A percentile compares a stretch with the other conserved stretches of the same genome.
Evolutionary conservation across 2,329 filamentous ascomycete genomes (phyloP).

Genomic region (Emmonsiellopsis sp.): DNA sequence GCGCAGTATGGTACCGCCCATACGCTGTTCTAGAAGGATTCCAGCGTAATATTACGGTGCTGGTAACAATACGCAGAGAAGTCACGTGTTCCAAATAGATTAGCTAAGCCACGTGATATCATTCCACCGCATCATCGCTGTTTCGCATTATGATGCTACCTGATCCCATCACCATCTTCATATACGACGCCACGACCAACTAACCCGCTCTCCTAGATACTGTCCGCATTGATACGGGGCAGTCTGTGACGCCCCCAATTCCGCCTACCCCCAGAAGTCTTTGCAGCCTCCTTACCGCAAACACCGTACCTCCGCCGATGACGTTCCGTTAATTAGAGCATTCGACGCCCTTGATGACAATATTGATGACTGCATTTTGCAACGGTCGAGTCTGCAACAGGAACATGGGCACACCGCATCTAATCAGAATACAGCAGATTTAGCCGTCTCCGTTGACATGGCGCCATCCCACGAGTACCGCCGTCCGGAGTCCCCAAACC

Average conservation of each 20-base stretch:
- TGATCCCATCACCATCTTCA: background rate
- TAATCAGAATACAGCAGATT: background rate
- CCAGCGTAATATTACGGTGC: background rate
- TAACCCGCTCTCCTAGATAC: background rate
- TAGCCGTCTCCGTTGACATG: conserved; percentile 18
- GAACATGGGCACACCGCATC: background rate
- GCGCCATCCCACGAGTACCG: conserved; percentile 29
- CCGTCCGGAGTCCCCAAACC: conserved; percentile 24
- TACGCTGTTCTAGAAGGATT: background rate
- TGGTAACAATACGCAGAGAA: no score
- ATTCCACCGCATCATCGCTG: background rate
- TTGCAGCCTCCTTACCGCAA: no score
- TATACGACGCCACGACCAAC: background rate
- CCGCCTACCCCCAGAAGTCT: background rate
- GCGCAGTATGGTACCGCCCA: background rate
- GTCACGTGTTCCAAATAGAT: no score
- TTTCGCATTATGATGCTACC: background rate
- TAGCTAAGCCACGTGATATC: background rate
- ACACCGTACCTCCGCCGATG: background rate
- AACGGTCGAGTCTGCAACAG: background rate
- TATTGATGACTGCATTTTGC: background rate
- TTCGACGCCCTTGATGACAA: background rate
- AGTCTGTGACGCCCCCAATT: background rate
- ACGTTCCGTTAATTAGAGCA: no score
- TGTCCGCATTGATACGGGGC: background rate